Evolutionary conservation across 768 basidiomycete genomes (phyloP), one percentile per base, ranked within the genome.

Genomic region (Leccinum boreale): DNA sequence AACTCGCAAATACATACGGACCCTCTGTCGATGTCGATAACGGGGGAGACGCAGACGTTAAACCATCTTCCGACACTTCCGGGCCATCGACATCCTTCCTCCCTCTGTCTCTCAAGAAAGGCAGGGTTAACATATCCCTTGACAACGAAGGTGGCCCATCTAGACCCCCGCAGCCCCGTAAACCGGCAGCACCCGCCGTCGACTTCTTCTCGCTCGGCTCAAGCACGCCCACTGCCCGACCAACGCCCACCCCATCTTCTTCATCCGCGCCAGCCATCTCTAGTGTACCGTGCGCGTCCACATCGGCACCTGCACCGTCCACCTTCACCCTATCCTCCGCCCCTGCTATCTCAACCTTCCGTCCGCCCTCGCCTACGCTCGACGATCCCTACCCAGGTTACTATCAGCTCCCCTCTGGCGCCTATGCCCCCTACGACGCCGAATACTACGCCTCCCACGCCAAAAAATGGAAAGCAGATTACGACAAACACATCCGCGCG

Each of bases 351-450:
- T 80, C 86, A 5, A 83, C 82, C 46, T 92, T 86, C 62, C 77
- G 81, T 44, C 83, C 86, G 0, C 92, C 90, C 1, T 84, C 86
- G 53, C 92, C 92, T 1, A 87, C 85, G 6, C 81, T 83, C 4
- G 77, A 78, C 8, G 92, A 94, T 66, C 82, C 83, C 15, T 92
- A 92, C 70, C 92, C 92, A 1, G 92, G 92, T 6, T 94, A 94
- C 74, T 93, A 94, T 64, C 85, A 87, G 54, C 79, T 89, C 19
- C 90, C 92, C 0, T 87, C 89, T 7, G 92, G 92, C 17, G 72
- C 79, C 33, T 95, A 92, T 85, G 87, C 83, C 24, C 83, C 85
- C 0, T 80, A 93, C 66, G 90, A 94, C 52, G 72, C 82, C 1
- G 78, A 67, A 33, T 90, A 89, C 70, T 94, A 89, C 64, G 78